phyloP scores from a whole-genome alignment of 495 filamentous ascomycete genomes.

The Durotheca rogersii region DNA sequence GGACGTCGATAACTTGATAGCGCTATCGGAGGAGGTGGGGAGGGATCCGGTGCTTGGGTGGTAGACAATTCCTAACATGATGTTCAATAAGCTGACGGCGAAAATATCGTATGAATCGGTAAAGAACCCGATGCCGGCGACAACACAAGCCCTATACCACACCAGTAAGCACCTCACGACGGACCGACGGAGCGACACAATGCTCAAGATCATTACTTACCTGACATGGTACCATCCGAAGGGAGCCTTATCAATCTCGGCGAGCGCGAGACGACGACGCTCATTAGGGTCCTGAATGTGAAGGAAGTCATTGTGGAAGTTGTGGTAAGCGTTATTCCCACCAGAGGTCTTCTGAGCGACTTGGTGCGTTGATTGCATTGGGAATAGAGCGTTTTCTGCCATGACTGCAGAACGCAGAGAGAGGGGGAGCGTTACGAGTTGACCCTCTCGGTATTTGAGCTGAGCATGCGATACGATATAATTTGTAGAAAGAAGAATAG shows the following conservation, averaged over 20 bases:
- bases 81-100: conserved; percentile 63
- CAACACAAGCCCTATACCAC: conserved; percentile 59
- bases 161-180: conserved; percentile 8
- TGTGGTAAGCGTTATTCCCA: conserved; percentile 68
- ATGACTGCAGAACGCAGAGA: conserved; percentile 16
- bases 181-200: not conserved
- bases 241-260: conserved; percentile 75
- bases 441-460: conserved; percentile 1
- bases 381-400: conserved; percentile 20
- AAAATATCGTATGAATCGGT: conserved; percentile 81
- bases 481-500: not conserved
- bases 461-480: not conserved
- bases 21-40: conserved; percentile 67
- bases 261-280: conserved; percentile 70
- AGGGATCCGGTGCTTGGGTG: conserved; percentile 57
- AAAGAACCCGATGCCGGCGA: conserved; percentile 86
- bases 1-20: conserved; percentile 87
- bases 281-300: conserved; percentile 73
- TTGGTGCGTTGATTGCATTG: conserved; percentile 10
- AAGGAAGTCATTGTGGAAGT: conserved; percentile 62
- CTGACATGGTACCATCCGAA: conserved; percentile 74
- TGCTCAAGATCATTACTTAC: conserved; percentile 18
- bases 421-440: not conserved
- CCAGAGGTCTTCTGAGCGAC: conserved; percentile 51
- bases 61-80: conserved; percentile 76